Percentiles rank a stretch among this genome's conserved stretches.
Evolutionary conservation across 2,329 filamentous ascomycete genomes (phyloP).

Genomic region (Harringtonia lauricola): DNA sequence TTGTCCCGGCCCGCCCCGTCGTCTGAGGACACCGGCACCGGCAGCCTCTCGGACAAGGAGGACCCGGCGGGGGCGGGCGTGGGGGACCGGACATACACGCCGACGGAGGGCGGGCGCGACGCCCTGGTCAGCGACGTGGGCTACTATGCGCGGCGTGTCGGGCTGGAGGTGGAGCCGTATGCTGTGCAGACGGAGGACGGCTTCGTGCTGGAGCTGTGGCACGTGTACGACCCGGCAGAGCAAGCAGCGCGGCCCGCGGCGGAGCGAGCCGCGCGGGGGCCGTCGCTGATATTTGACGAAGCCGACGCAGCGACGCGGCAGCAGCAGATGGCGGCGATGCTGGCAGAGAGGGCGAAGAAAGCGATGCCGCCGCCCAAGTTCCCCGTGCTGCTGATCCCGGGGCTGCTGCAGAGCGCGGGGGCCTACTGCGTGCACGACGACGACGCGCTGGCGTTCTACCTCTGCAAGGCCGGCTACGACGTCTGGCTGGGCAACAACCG

Average conservation of each 20-base stretch:
- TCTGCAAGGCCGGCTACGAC: constrained; percentile 86
- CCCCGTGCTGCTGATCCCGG: constrained; percentile 79
- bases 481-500: constrained; percentile 94
- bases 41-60: constrained; percentile 26
- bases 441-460: constrained; percentile 78
- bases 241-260: constrained; percentile 41
- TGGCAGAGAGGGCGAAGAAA: constrained; percentile 15
- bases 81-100: constrained; percentile 42
- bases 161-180: constrained; percentile 73
- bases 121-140: constrained; percentile 65
- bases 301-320: constrained; percentile 12
- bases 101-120: constrained; percentile 72
- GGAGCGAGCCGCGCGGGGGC: constrained; percentile 42
- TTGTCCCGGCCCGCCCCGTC: constrained; percentile 23
- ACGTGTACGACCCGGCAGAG: constrained; percentile 75
- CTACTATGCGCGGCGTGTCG: constrained; percentile 81
- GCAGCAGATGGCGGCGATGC: constrained; percentile 8
- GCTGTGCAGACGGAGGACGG: constrained; percentile 89
- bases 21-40: too few relatives aligned
- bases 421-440: constrained; percentile 89
- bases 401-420: constrained; percentile 76
- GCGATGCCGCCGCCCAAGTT: constrained; percentile 47
- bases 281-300: constrained; percentile 48
- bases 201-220: constrained; percentile 82
- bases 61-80: constrained; percentile 15